These are phyloP conservation scores for Candida silvicultrix DNA, from an alignment of 805 yeast genomes.

Conservation along the genomic window DNA sequence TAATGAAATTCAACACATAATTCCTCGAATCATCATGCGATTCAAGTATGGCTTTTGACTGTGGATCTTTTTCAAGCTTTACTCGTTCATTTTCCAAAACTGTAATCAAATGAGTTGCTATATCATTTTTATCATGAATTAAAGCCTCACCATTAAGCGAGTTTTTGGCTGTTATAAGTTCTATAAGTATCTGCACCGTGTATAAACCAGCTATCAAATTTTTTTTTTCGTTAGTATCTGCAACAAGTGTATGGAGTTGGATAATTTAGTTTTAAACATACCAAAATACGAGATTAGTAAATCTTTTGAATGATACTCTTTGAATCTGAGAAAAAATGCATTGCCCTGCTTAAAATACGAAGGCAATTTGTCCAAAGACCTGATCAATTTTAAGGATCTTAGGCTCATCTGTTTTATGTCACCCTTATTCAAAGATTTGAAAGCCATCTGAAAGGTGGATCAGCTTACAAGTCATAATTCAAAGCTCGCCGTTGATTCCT, in stretches of 20 bases:
- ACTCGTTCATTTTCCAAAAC: not conserved
- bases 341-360: constrained; percentile 1
- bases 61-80: not conserved
- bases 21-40: constrained; percentile 8
- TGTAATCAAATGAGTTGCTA: not conserved
- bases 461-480: too few species aligned
- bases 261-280: not conserved
- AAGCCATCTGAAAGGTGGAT: too few species aligned
- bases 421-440: too few species aligned
- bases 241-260: not conserved
- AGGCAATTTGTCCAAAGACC: not conserved
- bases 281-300: constrained; percentile 5
- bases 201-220: constrained; percentile 5
- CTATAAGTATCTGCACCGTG: constrained; percentile 5
- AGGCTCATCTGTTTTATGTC: not conserved
- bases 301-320: not conserved
- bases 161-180: not conserved
- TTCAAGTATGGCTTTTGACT: not conserved
- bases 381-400: not conserved
- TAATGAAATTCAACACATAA: constrained; percentile 3
- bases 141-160: not conserved
- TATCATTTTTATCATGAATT: not conserved
- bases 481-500: too few species aligned
- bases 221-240: not conserved
- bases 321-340: constrained; percentile 2